These are phyloP conservation scores for Zygosaccharomyces gambellarensis DNA, from an alignment of 805 yeast genomes.

Conservation along the genomic window DNA sequence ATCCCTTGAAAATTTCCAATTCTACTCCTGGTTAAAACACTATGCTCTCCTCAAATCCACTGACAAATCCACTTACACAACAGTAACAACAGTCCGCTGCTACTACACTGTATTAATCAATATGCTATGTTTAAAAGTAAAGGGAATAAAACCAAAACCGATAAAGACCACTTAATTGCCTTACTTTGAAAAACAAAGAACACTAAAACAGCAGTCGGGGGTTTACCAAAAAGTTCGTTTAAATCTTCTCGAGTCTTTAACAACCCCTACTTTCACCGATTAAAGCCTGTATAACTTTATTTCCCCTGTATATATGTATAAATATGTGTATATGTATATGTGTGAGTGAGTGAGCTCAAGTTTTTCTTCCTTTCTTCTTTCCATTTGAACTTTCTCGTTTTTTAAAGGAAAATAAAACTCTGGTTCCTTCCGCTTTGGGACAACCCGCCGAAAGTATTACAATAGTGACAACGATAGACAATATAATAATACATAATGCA, in stretches of 20 bases:
- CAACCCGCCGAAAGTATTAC: background rate
- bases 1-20: background rate
- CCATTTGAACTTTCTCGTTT: background rate
- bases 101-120: background rate
- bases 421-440: constrained; percentile 5
- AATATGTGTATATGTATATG: background rate
- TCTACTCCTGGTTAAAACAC: background rate
- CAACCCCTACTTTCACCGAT: background rate
- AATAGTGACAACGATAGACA: background rate
- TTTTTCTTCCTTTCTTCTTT: background rate
- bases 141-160: background rate
- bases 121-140: background rate
- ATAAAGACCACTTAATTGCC: background rate
- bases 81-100: too few relatives aligned
- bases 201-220: background rate
- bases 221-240: background rate
- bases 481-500: background rate
- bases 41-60: background rate
- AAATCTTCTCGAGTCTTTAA: background rate
- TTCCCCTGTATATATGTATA: background rate
- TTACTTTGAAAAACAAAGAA: background rate
- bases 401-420: constrained; percentile 2
- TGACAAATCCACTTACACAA: too few relatives aligned
- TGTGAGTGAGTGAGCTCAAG: background rate
- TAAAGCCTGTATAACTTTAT: background rate